Evolutionary conservation across 2,329 filamentous ascomycete species (phyloP), one percentile per base, ranked within the genome.

Genomic region (Byssothecium circinans): DNA sequence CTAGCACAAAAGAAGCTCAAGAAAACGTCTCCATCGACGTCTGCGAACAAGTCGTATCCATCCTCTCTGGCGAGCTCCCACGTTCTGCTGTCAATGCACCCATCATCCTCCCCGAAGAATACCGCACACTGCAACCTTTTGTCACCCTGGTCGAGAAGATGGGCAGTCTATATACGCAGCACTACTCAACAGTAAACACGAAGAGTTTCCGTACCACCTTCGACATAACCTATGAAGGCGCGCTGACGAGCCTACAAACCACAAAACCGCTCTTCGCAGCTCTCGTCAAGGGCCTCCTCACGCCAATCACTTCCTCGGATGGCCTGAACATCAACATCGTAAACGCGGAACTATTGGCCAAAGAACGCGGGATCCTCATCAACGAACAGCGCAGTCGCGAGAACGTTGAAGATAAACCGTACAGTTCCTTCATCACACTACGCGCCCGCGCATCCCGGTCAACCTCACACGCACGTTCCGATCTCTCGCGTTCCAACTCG

Each of bases 11-110:
- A 27, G 89, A 94, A 76, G 89, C 89, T 0, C 88, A 94, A 67
- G 88, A 92, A 62, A 91, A 91, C 52, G 88, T 91, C 3, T 88
- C 86, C 1, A 81, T 91, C 53, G 89, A 92, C 58, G 89, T 92
- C 8, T 92, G 88, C 68, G 85, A 86, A 27, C 88, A 94, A 70
- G 87, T 91, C 11, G 78, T 88, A 0, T 81, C 85, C 48, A 89
- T 92, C 34, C 75, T 94, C 2, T 76, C 78, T 0, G 88, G 88
- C 2, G 85, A 86, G 0, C 76, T 91, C 1, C 88, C 89, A 0
- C 87, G 87, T 1, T 83, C 81, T 17, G 88, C 88, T 4, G 88
- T 92, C 63, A 92, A 94, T 55, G 88, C 88, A 0, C 88, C 89
- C 4, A 80, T 92, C 44, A 92, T 92, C 52, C 75, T 91, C 14